A percentile compares a stretch with the other conserved stretches of the same genome.
phyloP scores from a whole-genome alignment of 1,284 basidiomycete species.

The Melampsora abietis-canadensis region DNA sequence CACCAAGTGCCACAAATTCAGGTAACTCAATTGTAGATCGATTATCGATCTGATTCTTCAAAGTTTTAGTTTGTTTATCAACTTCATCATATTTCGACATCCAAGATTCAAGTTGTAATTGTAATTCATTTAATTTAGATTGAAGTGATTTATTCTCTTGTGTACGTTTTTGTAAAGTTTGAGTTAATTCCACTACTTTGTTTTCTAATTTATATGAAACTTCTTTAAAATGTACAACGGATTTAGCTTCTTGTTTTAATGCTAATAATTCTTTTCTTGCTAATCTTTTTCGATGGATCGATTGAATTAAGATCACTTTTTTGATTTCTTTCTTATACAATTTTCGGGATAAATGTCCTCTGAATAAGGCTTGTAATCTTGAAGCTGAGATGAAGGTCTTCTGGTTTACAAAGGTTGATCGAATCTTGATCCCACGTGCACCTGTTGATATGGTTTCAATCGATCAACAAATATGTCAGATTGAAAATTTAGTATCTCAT shows the following conservation, averaged over 20 bases:
- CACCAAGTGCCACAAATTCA: conserved; percentile 72
- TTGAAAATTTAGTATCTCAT: too few species aligned
- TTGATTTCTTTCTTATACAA: conserved; percentile 65
- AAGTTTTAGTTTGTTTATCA: conserved; percentile 70
- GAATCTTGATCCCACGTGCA: conserved; percentile 74
- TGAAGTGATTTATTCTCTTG: conserved; percentile 87
- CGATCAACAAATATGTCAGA: not conserved
- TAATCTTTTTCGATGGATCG: conserved; percentile 80
- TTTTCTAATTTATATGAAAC: conserved; percentile 97
- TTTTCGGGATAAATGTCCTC: conserved; percentile 76
- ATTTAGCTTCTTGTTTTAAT: conserved; percentile 86
- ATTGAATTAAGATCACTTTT: conserved; percentile 81
- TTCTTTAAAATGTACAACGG: conserved; percentile 97
- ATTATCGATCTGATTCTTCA: conserved; percentile 66
- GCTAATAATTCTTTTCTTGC: conserved; percentile 80
- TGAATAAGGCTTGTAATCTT: conserved; percentile 76
- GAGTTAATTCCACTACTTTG: conserved; percentile 98
- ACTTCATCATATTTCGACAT: conserved; percentile 81
- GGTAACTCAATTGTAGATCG: conserved; percentile 70
- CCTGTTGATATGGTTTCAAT: conserved; percentile 58
- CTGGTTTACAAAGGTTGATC: conserved; percentile 64
- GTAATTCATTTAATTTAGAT: conserved; percentile 69
- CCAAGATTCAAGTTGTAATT: conserved; percentile 81
- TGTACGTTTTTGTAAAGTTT: conserved; percentile 85
- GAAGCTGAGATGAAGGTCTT: conserved; percentile 68